Conservation (phyloP, 306 rosid species). For the Malus fusca region DNA sequence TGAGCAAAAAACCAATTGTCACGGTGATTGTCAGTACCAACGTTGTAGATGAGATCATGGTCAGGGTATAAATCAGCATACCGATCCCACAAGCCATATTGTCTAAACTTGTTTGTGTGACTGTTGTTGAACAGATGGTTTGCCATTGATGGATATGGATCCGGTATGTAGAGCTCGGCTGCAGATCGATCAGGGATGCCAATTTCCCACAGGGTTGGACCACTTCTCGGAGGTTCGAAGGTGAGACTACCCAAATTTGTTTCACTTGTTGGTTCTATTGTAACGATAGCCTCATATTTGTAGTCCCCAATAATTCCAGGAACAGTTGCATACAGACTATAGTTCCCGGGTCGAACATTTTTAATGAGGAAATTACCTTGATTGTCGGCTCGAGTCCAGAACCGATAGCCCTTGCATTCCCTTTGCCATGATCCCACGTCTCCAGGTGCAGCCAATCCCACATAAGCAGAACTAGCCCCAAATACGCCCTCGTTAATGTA, state of each 20-base stretch:
- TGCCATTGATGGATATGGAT: slow-evolving; percentile 32
- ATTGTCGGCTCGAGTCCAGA: slow-evolving; percentile 53
- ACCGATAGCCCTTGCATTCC: slow-evolving; percentile 85
- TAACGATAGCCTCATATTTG: slow-evolving; percentile 28
- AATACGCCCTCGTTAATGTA: slow-evolving; percentile 17
- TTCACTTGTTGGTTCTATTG: slow-evolving; percentile 32
- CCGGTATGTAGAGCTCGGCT: slow-evolving; percentile 51
- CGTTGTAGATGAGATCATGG: slow-evolving; percentile 29
- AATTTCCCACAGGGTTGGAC: slow-evolving; percentile 76
- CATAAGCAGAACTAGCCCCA: slow-evolving; percentile 33
- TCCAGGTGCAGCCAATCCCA: slow-evolving; percentile 79
- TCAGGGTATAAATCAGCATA: slow-evolving; percentile 34
- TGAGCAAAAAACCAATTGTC: slow-evolving; percentile 51
- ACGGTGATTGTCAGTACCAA: slow-evolving; percentile 13
- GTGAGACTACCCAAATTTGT: slow-evolving; percentile 30
- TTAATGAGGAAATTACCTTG: slow-evolving; percentile 44
- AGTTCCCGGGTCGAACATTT: slow-evolving; percentile 48
- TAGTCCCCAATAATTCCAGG: slow-evolving; percentile 78
- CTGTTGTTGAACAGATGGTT: slow-evolving; percentile 25
- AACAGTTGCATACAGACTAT: slow-evolving; percentile 67
- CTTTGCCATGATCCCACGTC: slow-evolving; percentile 65
- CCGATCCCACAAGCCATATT: slow-evolving; percentile 52
- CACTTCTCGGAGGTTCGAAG: slow-evolving; percentile 65
- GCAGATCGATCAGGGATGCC: slow-evolving; percentile 87
- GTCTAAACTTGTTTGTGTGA: slow-evolving; percentile 34